Percentiles rank a stretch among this genome's conserved stretches.
Conservation (phyloP, 805 yeast genomes). For the Wickerhamiella parazyma region DNA sequence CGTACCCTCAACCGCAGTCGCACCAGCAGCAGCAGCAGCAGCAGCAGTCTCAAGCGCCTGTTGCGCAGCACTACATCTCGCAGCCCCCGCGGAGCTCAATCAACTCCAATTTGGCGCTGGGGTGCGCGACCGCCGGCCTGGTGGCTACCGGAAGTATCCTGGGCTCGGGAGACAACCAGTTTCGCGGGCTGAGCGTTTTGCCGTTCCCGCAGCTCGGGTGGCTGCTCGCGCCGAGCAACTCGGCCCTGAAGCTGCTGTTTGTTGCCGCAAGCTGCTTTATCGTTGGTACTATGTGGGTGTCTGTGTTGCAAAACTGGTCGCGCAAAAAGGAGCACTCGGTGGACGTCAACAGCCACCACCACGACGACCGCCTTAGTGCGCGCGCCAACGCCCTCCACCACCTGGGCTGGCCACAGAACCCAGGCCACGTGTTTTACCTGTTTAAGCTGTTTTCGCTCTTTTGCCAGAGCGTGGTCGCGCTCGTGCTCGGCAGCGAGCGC, state of each 20-base stretch:
- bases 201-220: not conserved
- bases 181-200: constrained; percentile 4
- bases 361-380: not conserved
- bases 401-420: not conserved
- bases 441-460: not conserved
- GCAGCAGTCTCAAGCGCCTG: not conserved
- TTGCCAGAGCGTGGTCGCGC: not conserved
- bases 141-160: constrained; percentile 4
- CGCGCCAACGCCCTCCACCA: constrained; percentile 1
- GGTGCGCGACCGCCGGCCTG: constrained; percentile 7
- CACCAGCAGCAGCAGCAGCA: not conserved
- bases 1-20: not conserved
- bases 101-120: constrained; percentile 4
- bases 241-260: not conserved
- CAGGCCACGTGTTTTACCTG: not conserved
- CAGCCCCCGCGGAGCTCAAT: not conserved
- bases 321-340: not conserved
- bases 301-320: constrained; percentile 2
- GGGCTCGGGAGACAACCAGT: constrained; percentile 2
- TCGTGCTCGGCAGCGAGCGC: not conserved
- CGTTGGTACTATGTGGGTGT: constrained; percentile 1
- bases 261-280: constrained; percentile 4
- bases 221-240: constrained; percentile 1
- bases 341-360: not conserved
- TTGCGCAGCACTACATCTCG: not conserved